Conservation (phyloP, 768 basidiomycete genomes). For the Xerocomus brunneocitrinus region DNA sequence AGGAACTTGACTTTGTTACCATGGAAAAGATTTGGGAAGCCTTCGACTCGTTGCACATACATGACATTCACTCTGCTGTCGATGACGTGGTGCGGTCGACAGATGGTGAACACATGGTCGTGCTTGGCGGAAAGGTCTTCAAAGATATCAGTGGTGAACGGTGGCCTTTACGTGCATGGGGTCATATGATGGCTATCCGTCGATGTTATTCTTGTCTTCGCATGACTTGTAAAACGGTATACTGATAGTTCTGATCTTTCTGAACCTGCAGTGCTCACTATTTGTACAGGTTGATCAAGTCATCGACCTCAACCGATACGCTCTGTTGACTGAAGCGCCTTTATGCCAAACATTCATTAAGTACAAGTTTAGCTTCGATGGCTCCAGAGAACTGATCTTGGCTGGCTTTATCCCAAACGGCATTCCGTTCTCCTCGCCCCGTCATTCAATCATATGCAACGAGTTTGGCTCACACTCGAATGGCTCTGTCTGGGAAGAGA, state of each 20-base stretch:
- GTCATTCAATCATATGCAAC: slow-evolving; percentile 20
- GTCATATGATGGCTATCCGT: slow-evolving; percentile 29
- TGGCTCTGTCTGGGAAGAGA: slow-evolving; percentile 29
- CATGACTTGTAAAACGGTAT: slow-evolving; percentile 28
- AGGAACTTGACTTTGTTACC: slow-evolving; percentile 27
- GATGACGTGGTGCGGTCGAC: slow-evolving; percentile 32
- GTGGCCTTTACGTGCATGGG: slow-evolving; percentile 36
- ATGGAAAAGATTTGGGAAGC: slow-evolving; percentile 34
- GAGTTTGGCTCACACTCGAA: slow-evolving; percentile 5
- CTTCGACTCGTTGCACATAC: slow-evolving; percentile 25
- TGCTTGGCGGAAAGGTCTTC: slow-evolving; percentile 34
- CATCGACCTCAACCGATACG: slow-evolving; percentile 29
- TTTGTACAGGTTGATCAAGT: slow-evolving; percentile 26
- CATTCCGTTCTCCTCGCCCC: slow-evolving; percentile 21
- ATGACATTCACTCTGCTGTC: slow-evolving; percentile 27
- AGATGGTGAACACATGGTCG: slow-evolving; percentile 26
- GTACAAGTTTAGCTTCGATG: slow-evolving; percentile 21
- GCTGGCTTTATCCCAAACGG: slow-evolving; percentile 29
- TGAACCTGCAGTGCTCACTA: background rate
- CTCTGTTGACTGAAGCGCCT: slow-evolving; percentile 14
- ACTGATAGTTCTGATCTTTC: background rate
- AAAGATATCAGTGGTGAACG: slow-evolving; percentile 23
- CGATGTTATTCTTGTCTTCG: slow-evolving; percentile 33
- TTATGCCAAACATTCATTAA: slow-evolving; percentile 18
- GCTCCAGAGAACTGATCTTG: slow-evolving; percentile 25